A percentile compares a stretch with the other conserved stretches of the same genome.
Evolutionary conservation across 768 basidiomycete genomes (phyloP).

Genomic region (Tremella fuciformis): DNA sequence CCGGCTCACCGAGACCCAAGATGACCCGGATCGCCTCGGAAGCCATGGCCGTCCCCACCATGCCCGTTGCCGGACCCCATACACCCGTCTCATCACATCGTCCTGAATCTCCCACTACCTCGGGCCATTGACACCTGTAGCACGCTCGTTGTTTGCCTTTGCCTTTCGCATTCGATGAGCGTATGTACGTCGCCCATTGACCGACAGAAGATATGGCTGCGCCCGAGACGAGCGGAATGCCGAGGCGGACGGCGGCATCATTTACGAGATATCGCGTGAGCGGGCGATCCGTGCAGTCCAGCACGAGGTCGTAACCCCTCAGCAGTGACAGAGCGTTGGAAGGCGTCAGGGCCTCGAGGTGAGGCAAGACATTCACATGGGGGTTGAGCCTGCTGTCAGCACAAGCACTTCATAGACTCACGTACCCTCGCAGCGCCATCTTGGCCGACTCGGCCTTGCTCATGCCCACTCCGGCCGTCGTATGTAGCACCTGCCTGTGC

Average conservation of each 20-base stretch:
- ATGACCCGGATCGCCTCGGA: conserved; percentile 80
- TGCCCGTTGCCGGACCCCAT: conserved; percentile 80
- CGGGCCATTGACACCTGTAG: conserved; percentile 90
- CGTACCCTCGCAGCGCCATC: conserved; percentile 64
- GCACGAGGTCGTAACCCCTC: conserved; percentile 66
- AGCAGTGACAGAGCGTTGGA: conserved; percentile 62
- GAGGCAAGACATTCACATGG: conserved; percentile 60
- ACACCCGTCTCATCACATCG: conserved; percentile 87
- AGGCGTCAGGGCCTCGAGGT: conserved; percentile 58
- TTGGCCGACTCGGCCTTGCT: conserved; percentile 80
- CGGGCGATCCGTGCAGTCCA: conserved; percentile 94
- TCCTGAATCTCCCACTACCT: conserved; percentile 66
- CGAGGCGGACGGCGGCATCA: conserved; percentile 71
- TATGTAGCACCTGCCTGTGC: conserved; percentile 89
- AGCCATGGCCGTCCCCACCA: conserved; percentile 86
- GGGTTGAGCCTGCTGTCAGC: conserved; percentile 63
- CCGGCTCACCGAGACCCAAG: conserved; percentile 52
- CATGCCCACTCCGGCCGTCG: conserved; percentile 66
- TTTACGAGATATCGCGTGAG: conserved; percentile 90
- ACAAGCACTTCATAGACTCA: conserved; percentile 13
- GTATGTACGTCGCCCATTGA: conserved; percentile 51
- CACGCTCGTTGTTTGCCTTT: conserved; percentile 69
- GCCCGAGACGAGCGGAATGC: conserved; percentile 84
- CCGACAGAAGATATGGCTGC: conserved; percentile 65
- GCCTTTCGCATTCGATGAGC: not conserved